A percentile compares a stretch with the other conserved stretches of the same genome.
Conservation (phyloP, 2,329 filamentous ascomycete genomes). For the Dothistroma pini region DNA sequence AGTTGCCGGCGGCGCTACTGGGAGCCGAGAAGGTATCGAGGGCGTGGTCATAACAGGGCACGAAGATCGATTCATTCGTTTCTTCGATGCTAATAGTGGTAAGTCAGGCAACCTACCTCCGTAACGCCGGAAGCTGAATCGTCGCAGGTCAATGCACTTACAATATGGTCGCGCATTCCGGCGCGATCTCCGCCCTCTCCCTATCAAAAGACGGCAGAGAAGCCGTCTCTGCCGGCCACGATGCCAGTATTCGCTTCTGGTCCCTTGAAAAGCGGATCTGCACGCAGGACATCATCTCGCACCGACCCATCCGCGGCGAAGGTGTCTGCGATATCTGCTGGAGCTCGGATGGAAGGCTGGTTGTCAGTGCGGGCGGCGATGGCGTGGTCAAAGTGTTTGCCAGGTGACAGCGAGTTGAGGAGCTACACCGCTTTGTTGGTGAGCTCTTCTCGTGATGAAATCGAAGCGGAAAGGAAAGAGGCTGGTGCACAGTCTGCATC, state of each 20-base stretch:
- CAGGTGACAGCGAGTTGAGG: constrained; percentile 17
- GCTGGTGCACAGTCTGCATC: not conserved
- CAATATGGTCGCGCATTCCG: constrained; percentile 94
- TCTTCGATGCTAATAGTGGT: constrained; percentile 99
- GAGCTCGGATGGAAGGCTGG: constrained; percentile 92
- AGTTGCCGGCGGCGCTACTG: constrained; percentile 74
- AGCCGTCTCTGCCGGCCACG: constrained; percentile 92
- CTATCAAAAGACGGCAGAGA: constrained; percentile 91
- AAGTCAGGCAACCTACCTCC: constrained; percentile 43
- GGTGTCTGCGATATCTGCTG: constrained; percentile 92
- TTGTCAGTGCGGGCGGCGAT: constrained; percentile 91
- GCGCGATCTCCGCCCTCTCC: constrained; percentile 85
- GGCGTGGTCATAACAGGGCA: constrained; percentile 95
- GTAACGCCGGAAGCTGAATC: constrained; percentile 17
- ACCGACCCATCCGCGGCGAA: constrained; percentile 92
- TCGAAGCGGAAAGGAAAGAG: no score
- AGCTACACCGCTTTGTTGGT: not conserved
- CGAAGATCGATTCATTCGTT: constrained; percentile 91
- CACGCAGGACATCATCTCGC: constrained; percentile 90
- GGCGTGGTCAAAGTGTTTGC: constrained; percentile 90
- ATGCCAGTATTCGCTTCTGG: constrained; percentile 95
- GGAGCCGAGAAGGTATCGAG: constrained; percentile 70
- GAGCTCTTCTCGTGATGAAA: constrained; percentile 1
- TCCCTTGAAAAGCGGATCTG: constrained; percentile 92
- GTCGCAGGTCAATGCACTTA: constrained; percentile 92